Evolutionary conservation across 345 rosid genomes (phyloP).

Genomic region (Hevea brasiliensis): DNA sequence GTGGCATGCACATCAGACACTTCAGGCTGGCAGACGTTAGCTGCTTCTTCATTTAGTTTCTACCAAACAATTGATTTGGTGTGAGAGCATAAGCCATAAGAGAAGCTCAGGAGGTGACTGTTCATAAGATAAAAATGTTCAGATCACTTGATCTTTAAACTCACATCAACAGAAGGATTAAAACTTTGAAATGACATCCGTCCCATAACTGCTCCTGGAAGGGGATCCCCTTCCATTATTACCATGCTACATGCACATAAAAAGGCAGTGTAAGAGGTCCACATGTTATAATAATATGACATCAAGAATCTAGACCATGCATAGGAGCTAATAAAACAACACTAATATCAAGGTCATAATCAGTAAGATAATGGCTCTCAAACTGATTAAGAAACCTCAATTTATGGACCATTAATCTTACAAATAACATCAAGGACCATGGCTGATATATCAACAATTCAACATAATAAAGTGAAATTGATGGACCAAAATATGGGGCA

Average conservation of each 20-base stretch:
- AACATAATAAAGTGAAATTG: not conserved
- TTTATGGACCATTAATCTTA: not conserved
- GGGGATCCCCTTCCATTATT: constrained; percentile 90
- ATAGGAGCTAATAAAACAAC: not conserved
- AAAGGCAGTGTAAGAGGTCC: constrained; percentile 5
- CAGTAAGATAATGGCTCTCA: not conserved
- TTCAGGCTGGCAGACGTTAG: constrained; percentile 35
- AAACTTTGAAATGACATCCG: constrained; percentile 95
- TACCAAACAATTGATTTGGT: constrained; percentile 39
- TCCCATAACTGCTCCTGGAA: constrained; percentile 73
- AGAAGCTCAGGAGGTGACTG: constrained; percentile 23
- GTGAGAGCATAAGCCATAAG: constrained; percentile 25
- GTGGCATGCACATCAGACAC: constrained; percentile 31
- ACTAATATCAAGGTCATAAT: not conserved
- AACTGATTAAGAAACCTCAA: not conserved
- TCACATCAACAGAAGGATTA: constrained; percentile 89
- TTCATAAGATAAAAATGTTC: constrained; percentile 17
- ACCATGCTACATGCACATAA: constrained; percentile 48
- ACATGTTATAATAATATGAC: not conserved
- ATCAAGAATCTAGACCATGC: not conserved
- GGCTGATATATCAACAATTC: not conserved
- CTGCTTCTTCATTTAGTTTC: constrained; percentile 73
- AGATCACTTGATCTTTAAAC: constrained; percentile 37
- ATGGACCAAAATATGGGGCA: not conserved
- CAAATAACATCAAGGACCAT: not conserved